Percentiles rank a stretch among this genome's conserved stretches.
These are phyloP conservation scores for Lactifluus piperatus DNA, from an alignment of 768 basidiomycete species.

Conservation along the genomic window DNA sequence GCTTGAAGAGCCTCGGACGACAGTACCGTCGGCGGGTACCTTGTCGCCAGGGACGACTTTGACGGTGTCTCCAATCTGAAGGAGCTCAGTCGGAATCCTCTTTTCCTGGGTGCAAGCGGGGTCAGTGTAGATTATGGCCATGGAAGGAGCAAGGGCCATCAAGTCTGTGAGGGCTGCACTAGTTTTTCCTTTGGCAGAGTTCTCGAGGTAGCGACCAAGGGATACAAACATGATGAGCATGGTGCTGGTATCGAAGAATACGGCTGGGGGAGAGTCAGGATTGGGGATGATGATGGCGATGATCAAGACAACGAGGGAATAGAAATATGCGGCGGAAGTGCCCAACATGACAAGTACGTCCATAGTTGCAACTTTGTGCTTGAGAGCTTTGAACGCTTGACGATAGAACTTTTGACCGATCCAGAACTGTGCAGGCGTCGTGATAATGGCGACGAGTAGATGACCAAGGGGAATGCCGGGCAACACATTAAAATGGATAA, in stretches of 20 bases:
- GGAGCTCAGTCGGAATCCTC: slow-evolving; percentile 86
- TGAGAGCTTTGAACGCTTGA: slow-evolving; percentile 85
- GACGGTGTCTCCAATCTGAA: slow-evolving; percentile 88
- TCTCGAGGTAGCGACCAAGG: slow-evolving; percentile 91
- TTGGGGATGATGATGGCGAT: slow-evolving; percentile 55
- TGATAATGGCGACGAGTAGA: slow-evolving; percentile 62
- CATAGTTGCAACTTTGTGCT: slow-evolving; percentile 90
- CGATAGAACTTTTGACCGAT: slow-evolving; percentile 81
- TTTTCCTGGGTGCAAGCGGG: slow-evolving; percentile 77
- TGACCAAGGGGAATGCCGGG: slow-evolving; percentile 78
- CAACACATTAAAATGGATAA: slow-evolving; percentile 45
- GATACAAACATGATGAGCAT: slow-evolving; percentile 98
- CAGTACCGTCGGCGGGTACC: slow-evolving; percentile 90
- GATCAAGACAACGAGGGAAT: slow-evolving; percentile 69
- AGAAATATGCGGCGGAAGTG: slow-evolving; percentile 88
- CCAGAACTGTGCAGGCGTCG: slow-evolving; percentile 91
- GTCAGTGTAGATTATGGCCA: slow-evolving; percentile 93
- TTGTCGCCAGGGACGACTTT: slow-evolving; percentile 96
- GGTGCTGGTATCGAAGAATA: slow-evolving; percentile 98
- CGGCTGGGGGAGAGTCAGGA: slow-evolving; percentile 65
- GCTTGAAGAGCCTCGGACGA: slow-evolving; percentile 75
- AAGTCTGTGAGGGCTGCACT: slow-evolving; percentile 94
- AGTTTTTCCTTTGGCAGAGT: slow-evolving; percentile 94
- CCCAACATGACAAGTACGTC: slow-evolving; percentile 95
- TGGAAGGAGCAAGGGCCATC: slow-evolving; percentile 90